Evolutionary conservation across 2,329 filamentous ascomycete species (phyloP).

Genomic region (Sordariomycetes sp.): DNA sequence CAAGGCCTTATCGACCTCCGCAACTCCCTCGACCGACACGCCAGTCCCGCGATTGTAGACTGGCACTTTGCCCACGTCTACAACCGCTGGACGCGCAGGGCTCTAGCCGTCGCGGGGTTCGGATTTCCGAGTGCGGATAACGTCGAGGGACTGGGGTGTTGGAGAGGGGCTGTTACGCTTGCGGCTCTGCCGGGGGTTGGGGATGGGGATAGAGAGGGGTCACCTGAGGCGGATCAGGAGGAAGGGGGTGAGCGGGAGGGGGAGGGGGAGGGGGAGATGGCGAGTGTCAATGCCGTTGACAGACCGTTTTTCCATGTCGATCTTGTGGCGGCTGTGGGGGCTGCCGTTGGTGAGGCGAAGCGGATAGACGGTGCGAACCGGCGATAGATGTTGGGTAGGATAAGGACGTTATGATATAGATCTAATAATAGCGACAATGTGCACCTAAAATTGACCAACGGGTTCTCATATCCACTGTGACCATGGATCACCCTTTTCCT

Average conservation of each 20-base stretch:
- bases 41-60: constrained; percentile 27
- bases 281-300: constrained; percentile 30
- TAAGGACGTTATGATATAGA: no score
- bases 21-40: constrained; percentile 37
- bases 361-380: not conserved
- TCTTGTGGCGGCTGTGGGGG: constrained; percentile 32
- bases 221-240: not conserved
- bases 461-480: no score
- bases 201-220: constrained; percentile 8
- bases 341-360: constrained; percentile 21
- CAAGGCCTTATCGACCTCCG: constrained; percentile 40
- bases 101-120: constrained; percentile 39
- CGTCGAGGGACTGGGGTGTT: not conserved
- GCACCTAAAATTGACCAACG: no score
- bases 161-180: not conserved
- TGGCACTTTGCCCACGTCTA: constrained; percentile 39
- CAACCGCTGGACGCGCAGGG: constrained; percentile 43
- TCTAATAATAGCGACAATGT: no score
- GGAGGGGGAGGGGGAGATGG: constrained; percentile 8
- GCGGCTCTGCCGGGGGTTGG: not conserved
- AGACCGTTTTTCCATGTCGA: constrained; percentile 39
- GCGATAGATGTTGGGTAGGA: no score
- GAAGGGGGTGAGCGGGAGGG: not conserved
- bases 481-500: no score
- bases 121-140: constrained; percentile 20